These are phyloP conservation scores for Coccomyxa subellipsoidea DNA, from an alignment of 163 green algal genomes.

Conservation along the genomic window DNA sequence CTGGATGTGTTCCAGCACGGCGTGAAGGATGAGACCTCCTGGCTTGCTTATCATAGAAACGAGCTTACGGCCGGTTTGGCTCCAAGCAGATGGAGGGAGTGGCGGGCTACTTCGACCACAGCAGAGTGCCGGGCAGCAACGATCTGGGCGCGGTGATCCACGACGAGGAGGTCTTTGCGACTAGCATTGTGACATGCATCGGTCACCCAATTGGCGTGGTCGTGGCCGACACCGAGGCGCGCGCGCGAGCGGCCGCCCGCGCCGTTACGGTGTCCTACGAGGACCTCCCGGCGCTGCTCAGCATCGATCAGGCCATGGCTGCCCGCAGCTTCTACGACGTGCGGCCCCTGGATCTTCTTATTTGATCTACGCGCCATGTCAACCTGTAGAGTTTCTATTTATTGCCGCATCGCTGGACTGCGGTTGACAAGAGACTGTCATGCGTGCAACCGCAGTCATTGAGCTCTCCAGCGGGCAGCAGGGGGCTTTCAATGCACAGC, in stretches of 20 bases:
- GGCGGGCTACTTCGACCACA: slow-evolving; percentile 65
- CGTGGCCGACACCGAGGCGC: slow-evolving; percentile 75
- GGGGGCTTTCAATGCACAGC: no score
- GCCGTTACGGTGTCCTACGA: slow-evolving; percentile 86
- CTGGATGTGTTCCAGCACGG: no score
- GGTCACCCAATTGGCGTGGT: slow-evolving; percentile 69
- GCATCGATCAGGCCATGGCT: slow-evolving; percentile 85
- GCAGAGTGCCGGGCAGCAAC: slow-evolving; percentile 84
- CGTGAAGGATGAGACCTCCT: no score
- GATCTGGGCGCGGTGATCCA: slow-evolving; percentile 76
- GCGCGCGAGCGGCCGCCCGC: slow-evolving; percentile 61
- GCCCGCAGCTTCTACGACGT: slow-evolving; percentile 56
- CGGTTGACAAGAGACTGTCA: no score
- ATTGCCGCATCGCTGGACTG: no score
- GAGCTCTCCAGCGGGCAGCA: no score
- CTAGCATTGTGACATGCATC: slow-evolving; percentile 64
- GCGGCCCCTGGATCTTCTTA: no score
- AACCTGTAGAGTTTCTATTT: no score
- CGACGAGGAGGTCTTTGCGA: slow-evolving; percentile 89
- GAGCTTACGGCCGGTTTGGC: neutral
- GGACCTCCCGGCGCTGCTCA: slow-evolving; percentile 80
- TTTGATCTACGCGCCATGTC: no score
- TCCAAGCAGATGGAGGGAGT: slow-evolving; percentile 57
- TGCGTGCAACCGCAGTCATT: no score
- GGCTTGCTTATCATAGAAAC: no score